These are phyloP conservation scores for Pholiota adiposa DNA, from an alignment of 1,284 basidiomycete genomes.

Conservation along the genomic window DNA sequence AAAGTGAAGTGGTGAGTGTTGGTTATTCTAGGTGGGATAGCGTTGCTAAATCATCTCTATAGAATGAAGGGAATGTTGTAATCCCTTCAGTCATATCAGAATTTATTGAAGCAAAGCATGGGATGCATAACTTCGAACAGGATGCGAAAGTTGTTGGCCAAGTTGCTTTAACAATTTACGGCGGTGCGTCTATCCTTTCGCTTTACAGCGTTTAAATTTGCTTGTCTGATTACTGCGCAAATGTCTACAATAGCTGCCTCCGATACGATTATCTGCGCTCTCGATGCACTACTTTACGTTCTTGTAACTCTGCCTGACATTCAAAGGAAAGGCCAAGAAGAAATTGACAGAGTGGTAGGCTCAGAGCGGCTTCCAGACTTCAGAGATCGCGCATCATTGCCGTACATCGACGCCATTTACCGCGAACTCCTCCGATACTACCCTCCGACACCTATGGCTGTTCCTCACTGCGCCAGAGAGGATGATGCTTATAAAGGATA, in stretches of 20 bases:
- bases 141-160: constrained; percentile 25
- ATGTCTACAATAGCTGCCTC: not conserved
- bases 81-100: not conserved
- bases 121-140: constrained; percentile 15
- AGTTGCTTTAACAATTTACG: constrained; percentile 21
- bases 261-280: constrained; percentile 7
- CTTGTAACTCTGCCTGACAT: constrained; percentile 39
- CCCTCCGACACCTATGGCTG: constrained; percentile 14
- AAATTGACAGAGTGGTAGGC: constrained; percentile 33
- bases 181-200: constrained; percentile 12
- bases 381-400: constrained; percentile 34
- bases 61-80: not conserved
- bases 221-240: not conserved
- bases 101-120: not conserved
- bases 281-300: constrained; percentile 33
- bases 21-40: not conserved
- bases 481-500: constrained; percentile 27
- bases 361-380: constrained; percentile 32
- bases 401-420: constrained; percentile 35
- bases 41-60: not conserved
- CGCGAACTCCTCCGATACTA: constrained; percentile 30
- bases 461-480: constrained; percentile 16
- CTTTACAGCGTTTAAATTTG: not conserved
- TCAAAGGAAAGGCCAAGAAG: constrained; percentile 34
- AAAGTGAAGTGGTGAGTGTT: not conserved